Conservation (phyloP, 306 rosid genomes). For the Acacia melanoxylon region DNA sequence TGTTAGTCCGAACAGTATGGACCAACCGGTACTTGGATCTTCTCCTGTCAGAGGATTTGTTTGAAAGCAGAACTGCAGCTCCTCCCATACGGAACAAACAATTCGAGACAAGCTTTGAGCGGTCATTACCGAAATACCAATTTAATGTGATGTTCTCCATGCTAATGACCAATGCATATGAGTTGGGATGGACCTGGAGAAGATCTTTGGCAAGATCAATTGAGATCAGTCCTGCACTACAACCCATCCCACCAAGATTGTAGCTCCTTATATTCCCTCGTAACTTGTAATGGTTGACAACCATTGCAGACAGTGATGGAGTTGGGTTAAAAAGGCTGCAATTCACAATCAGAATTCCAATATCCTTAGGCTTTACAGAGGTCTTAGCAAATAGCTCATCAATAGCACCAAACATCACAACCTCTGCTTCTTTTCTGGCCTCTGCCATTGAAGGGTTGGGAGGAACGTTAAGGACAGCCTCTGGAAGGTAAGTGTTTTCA, state of each 20-base stretch:
- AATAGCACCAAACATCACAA: slow-evolving; percentile 67
- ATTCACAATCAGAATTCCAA: slow-evolving; percentile 77
- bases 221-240: slow-evolving; percentile 82
- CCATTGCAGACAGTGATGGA: slow-evolving; percentile 86
- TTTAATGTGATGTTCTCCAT: slow-evolving; percentile 85
- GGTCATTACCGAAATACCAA: slow-evolving; percentile 84
- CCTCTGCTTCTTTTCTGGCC: slow-evolving; percentile 83
- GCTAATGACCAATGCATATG: slow-evolving; percentile 79
- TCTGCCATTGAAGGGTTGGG: slow-evolving; percentile 83
- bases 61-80: slow-evolving; percentile 75
- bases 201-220: slow-evolving; percentile 84
- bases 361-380: slow-evolving; percentile 65
- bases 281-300: slow-evolving; percentile 81
- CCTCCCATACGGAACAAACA: slow-evolving; percentile 91
- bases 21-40: slow-evolving; percentile 69
- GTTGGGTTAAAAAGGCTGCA: slow-evolving; percentile 88
- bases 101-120: slow-evolving; percentile 84
- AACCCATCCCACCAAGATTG: slow-evolving; percentile 90
- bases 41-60: slow-evolving; percentile 66
- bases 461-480: slow-evolving; percentile 76
- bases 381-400: slow-evolving; percentile 78
- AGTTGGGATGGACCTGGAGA: slow-evolving; percentile 86
- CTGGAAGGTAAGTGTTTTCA: slow-evolving; percentile 70
- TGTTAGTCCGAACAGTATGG: slow-evolving; percentile 76
- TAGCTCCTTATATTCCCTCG: slow-evolving; percentile 74